Evolutionary conservation across 352 stramenopile genomes (phyloP), one percentile per base, ranked within the genome.

Genomic region (Globisporangium spinosum): DNA sequence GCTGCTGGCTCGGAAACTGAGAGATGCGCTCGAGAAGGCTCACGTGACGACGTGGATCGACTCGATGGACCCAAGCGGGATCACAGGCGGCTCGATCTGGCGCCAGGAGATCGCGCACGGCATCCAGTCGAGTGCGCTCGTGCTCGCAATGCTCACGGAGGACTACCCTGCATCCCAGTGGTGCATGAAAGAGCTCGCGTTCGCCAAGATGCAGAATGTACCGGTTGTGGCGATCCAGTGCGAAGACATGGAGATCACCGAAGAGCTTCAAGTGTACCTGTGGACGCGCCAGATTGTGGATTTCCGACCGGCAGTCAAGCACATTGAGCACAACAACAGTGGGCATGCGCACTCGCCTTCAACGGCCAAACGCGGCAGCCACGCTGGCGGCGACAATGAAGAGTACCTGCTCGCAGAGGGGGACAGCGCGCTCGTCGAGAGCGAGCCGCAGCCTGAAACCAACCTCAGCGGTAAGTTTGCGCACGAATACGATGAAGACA

Each of bases 141-240:
- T 95, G 49, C 64, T 95, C 7, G 83, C 83, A 34, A 64, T 95
- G 29, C 74, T 95, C 17, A 93, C 82, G 1, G 74, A 77, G n/a
- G 85, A 95, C 43, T 95, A 95, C 51, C 82, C 87, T 0, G 34
- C 78, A 35, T 93, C 83, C 8, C 85, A 93, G 59, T 93, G 85
- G 83, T 95, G 87, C 64, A 93, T 95, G 86, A 94, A 94, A 57
- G 87, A 95, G 64, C 70, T 95, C 6, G 87, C 87, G 7, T 94
- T 94, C 64, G 87, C 87, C 23, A 93, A 93, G 58, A 87, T 90
- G 79, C 83, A 93, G 69, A 93, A 93, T 57, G 80, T 93, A 0
- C 83, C 82, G 2, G 87, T 95, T 13, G 85, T 95, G n/a, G 87
- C 83, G 12, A 90, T 95, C 49, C 85, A 91, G 69, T 94, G 83